Base-by-base conservation (phyloP, 2,329 filamentous ascomycete genomes). In the Epichloe scottii region DNA sequence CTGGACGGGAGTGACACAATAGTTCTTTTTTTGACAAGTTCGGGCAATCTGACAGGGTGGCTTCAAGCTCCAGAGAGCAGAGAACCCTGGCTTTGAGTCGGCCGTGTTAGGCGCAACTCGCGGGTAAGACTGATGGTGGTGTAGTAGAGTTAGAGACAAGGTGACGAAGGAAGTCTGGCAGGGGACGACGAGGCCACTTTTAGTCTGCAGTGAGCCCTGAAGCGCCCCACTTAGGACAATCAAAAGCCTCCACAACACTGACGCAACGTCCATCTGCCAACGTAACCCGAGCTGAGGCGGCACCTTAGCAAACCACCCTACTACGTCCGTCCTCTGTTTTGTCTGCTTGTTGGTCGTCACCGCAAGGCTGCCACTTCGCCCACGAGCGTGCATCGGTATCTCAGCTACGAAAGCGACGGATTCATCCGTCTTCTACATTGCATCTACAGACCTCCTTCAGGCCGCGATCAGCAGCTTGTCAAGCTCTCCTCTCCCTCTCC, bases 201-300 rank as follows among this genome's bases (percentile, higher is more conserved):
- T 30, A 30, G 30, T 30, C 30, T 30, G 30, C 30, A 30, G 26
- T 30, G 26, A 26, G 26, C 26, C 26, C 26, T 30, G 26, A 8
- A 1, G 26, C 7, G 26, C 26, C n/a, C 7, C 17, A 17, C 7
- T 7, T 5, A 4, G 4, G 6, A 7, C 14, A 17, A 10, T 1
- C 0, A 14, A 15, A 30, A 39, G 38, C 15, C 50, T 46, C 50
- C 50, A 49, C 50, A 45, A 12, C 46, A 46, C 50, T 46, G 50
- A 49, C 46, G 50, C 46, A 49, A 52, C 46, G 1, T 47, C 19
- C 49, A 34, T 50, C 33, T 33, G 11, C 19, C 40, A 38, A 44
- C 40, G 41, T 50, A 38, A 34, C 43, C 30, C 26, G n/a, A 46
- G 33, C 48, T 37, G 30, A 43, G 19, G 47, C 48, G 37, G 33